phyloP scores from a whole-genome alignment of 202 grass and related monocot species.

The Dendrocalamus latiflorus region DNA sequence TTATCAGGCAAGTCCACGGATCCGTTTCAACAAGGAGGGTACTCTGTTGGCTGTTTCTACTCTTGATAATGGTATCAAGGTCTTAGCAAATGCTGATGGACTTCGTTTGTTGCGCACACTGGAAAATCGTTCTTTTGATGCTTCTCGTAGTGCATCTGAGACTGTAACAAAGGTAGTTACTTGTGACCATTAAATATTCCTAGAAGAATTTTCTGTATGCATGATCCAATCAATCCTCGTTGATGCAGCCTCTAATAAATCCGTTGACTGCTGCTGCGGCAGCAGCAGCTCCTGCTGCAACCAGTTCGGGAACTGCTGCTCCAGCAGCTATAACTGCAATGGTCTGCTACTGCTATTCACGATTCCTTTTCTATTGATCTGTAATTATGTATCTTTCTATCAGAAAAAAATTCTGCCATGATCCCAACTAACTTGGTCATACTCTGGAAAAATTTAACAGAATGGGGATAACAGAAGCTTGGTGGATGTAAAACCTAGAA shows the following conservation, averaged over 20 bases:
- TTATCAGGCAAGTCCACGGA: conserved; percentile 68
- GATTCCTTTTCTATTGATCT: conserved; percentile 18
- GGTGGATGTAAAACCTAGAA: conserved; percentile 93
- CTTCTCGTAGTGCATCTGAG: no score
- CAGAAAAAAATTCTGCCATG: background rate
- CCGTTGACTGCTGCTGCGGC: conserved; percentile 56
- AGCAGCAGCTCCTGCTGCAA: conserved; percentile 44
- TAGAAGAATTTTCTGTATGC: no score
- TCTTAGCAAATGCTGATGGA: no score
- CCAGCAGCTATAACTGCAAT: no score
- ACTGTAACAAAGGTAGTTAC: no score
- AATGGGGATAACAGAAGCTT: conserved; percentile 83
- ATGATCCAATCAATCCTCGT: no score
- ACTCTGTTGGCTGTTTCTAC: no score
- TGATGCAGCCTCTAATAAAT: conserved; percentile 81
- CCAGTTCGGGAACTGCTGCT: conserved; percentile 68
- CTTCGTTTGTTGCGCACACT: no score
- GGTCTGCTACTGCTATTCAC: conserved; percentile 46
- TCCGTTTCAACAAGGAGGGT: no score
- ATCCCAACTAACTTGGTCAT: conserved; percentile 20
- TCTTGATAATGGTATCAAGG: no score
- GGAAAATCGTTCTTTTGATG: no score
- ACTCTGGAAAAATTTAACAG: conserved; percentile 33
- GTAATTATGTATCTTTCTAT: conserved; percentile 26
- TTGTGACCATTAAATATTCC: no score